Evolutionary conservation across 441 rosid species (phyloP), one percentile per base, ranked within the genome.

Genomic region (Aleurites moluccanus): DNA sequence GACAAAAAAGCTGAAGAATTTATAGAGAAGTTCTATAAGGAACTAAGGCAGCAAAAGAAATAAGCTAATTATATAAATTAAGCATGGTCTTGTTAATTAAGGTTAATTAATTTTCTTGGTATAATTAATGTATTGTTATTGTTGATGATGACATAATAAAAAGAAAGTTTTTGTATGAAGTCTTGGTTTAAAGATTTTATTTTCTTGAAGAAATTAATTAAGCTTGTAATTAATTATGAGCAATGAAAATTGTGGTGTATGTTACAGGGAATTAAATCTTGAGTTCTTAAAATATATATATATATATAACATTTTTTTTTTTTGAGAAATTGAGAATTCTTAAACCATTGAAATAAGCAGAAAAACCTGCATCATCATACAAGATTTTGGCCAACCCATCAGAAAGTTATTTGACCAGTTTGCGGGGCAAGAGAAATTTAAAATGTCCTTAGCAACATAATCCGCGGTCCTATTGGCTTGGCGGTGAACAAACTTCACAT

Each of bases 1-100:
- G 92, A 94, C 75, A 84, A 84, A 75, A 92, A 89, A 20, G 98
- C 95, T 38, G 88, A 87, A 70, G 97, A 94, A 86, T 94, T 94
- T 42, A 94, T 94, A 53, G 59, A 83, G 80, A 92, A 65, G 76
- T 94, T 94, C 74, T 91, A 94, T 64, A 84, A 67, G 72, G 85
- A 90, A 45, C 78, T 94, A 86, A 86, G 80, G 80, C 80, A 85
- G 72, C 80, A 85, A 69, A 84, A 77, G 78, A 64, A 73, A n/a
- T 78, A 73, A 81, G 18, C 16, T 25, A 42, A 70, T 69, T 60
- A 13, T 35, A 5, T 13, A 47, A 10, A 5, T 13, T 42, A 11
- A 66, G 2, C 7, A 13, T 45, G n/a, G 35, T 71, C 45, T 16
- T 55, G 28, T 64, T 78, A n/a, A 66, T 69, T 70, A 55, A 4